Percentiles rank a stretch among this genome's conserved stretches.
These are phyloP conservation scores for Xerophyta viscosa DNA, from an alignment of 106 monocot species.

Conservation along the genomic window DNA sequence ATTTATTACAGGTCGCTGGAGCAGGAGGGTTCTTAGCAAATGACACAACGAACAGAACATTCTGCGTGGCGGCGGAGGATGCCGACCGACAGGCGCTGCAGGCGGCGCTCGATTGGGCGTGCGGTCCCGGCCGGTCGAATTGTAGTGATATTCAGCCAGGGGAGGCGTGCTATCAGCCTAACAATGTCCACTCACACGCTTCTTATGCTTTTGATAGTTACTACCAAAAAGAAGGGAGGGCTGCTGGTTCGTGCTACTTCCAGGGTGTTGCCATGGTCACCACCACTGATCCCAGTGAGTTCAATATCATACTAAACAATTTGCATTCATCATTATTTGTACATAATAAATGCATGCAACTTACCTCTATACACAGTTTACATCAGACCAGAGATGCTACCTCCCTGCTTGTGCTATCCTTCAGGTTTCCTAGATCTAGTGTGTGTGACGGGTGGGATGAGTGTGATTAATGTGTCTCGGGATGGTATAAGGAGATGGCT, in stretches of 20 bases:
- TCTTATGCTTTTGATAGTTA: slow-evolving; percentile 92
- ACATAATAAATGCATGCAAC: no score
- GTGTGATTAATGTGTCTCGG: no score
- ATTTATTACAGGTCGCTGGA: slow-evolving; percentile 66
- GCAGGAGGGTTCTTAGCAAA: slow-evolving; percentile 78
- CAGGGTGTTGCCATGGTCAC: slow-evolving; percentile 91
- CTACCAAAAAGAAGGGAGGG: slow-evolving; percentile 74
- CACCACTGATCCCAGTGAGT: slow-evolving; percentile 94
- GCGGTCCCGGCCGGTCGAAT: slow-evolving; percentile 78
- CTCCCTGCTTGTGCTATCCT: no score
- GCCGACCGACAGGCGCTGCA: slow-evolving; percentile 49
- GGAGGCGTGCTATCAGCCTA: slow-evolving; percentile 66
- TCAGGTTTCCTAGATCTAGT: no score
- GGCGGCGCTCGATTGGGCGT: slow-evolving; percentile 96
- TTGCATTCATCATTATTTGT: no score
- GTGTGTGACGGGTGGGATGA: no score
- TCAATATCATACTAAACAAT: background rate
- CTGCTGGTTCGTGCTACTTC: slow-evolving; percentile 70
- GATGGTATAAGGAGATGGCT: no score
- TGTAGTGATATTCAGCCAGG: slow-evolving; percentile 88
- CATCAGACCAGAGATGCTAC: no score
- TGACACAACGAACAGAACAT: slow-evolving; percentile 73
- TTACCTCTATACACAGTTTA: no score
- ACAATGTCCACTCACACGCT: slow-evolving; percentile 59
- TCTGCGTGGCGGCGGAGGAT: slow-evolving; percentile 64